Evolutionary conservation across 2,329 filamentous ascomycete species (phyloP), one percentile per base, ranked within the genome.

Genomic region (Fusarium sp.): DNA sequence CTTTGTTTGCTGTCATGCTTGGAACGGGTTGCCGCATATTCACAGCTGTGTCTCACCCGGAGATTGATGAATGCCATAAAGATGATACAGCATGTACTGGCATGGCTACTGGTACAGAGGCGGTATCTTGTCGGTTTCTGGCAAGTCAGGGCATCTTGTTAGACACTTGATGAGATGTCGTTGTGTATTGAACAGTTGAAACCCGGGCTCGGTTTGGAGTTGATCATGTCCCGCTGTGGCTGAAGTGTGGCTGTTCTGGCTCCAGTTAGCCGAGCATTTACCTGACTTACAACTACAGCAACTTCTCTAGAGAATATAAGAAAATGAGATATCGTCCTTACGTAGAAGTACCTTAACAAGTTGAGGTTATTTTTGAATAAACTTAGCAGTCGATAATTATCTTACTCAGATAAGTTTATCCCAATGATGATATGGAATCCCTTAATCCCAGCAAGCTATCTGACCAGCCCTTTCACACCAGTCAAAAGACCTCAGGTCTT

Each of bases 151-250:
- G 44, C 64, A 71, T 46, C 47, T 20, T 62, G 62, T 46, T 65
- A 42, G 60, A 65, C 47, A 52, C 56, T 75, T 65, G 68, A 65
- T 55, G 57, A 74, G 29, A 67, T 69, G 73, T 74, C 59, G 67
- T 74, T 74, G 75, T 66, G 57, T 65, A 54, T 54, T 68, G 65
- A 68, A 71, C 68, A 68, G 67, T 77, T 73, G 75, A 77, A 76
- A 70, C 74, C 69, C 68, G 64, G 66, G 50, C 69, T 73, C 57
- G 55, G 50, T 57, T 53, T 69, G 70, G 62, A 68, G 75, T 72
- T 64, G 75, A 68, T 66, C 62, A 58, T 74, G 71, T 76, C 75
- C 75, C 75, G 63, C 76, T 77, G 75, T 77, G 76, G 76, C 76
- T 75, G 64, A 65, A 61, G 46, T 61, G 71, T 75, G 73, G 71